Conservation (phyloP, 768 basidiomycete genomes). For the Russula dissimulans region DNA sequence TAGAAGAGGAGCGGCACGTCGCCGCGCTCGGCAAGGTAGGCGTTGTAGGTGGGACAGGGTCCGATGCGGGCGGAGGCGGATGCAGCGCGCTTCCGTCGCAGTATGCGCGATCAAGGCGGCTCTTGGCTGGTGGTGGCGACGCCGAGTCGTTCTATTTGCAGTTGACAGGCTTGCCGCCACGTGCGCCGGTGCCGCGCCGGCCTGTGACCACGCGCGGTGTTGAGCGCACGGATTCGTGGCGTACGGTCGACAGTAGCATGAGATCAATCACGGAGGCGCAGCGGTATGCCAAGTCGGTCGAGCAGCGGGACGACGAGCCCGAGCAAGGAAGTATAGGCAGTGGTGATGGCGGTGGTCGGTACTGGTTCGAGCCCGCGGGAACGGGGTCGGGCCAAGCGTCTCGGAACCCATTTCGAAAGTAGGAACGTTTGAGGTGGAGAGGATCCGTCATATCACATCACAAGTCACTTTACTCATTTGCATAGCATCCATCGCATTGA, state of each 20-base stretch:
- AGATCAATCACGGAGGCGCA: constrained; percentile 45
- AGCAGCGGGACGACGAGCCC: constrained; percentile 11
- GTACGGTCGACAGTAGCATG: constrained; percentile 34
- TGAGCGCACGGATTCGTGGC: constrained; percentile 30
- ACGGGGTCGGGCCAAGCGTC: background rate
- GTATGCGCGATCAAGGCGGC: constrained; percentile 12
- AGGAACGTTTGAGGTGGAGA: background rate
- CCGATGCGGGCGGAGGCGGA: too few relatives aligned
- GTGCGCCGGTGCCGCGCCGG: constrained; percentile 57
- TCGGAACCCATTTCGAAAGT: constrained; percentile 7
- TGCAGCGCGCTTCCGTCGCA: background rate
- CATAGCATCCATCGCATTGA: too few relatives aligned
- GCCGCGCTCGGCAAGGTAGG: constrained; percentile 27
- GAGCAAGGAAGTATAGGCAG: background rate
- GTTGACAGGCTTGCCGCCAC: constrained; percentile 52
- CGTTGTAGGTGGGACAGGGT: background rate
- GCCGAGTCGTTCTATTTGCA: constrained; percentile 60
- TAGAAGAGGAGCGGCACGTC: constrained; percentile 42
- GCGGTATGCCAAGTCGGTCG: constrained; percentile 44
- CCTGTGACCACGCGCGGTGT: constrained; percentile 35
- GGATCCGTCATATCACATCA: too few relatives aligned
- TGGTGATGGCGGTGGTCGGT: background rate
- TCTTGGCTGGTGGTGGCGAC: constrained; percentile 29
- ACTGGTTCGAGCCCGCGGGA: background rate
- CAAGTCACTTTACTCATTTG: too few relatives aligned